These are phyloP conservation scores for Aureobasidium sp. DNA, from an alignment of 2,329 filamentous ascomycete species.

Conservation along the genomic window DNA sequence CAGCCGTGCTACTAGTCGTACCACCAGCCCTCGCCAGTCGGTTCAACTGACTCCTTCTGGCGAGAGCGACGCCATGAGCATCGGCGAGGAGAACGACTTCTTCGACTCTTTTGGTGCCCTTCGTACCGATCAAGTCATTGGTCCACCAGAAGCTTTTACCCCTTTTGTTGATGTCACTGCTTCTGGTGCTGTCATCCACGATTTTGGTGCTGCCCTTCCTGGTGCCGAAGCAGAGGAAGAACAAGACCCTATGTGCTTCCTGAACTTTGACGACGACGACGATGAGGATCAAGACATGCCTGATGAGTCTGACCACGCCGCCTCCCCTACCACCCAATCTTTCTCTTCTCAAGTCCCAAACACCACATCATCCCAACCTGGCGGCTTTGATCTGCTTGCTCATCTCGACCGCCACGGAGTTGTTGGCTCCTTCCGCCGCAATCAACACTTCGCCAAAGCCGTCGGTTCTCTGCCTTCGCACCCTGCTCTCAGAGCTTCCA, in stretches of 20 bases:
- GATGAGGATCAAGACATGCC: constrained; percentile 48
- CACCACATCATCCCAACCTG: constrained; percentile 7
- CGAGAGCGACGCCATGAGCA: constrained; percentile 15
- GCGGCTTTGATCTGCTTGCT: constrained; percentile 42
- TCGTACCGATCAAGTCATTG: constrained; percentile 15
- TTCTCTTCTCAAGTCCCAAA: constrained; percentile 46
- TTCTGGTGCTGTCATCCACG: constrained; percentile 14
- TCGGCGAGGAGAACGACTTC: constrained; percentile 4
- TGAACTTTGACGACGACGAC: constrained; percentile 58
- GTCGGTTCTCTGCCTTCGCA: constrained; percentile 50
- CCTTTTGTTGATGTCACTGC: constrained; percentile 16
- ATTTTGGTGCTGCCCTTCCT: constrained; percentile 1
- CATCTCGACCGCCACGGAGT: constrained; percentile 56
- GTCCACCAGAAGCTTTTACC: constrained; percentile 16
- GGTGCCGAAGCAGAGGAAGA: constrained; percentile 39
- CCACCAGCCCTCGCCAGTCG: constrained; percentile 25
- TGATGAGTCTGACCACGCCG: constrained; percentile 28
- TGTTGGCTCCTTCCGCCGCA: constrained; percentile 68
- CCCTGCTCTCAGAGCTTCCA: constrained; percentile 55
- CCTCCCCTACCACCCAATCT: constrained; percentile 35
- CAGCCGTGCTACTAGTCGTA: constrained; percentile 22
- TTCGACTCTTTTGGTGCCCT: constrained; percentile 14
- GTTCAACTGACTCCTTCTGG: constrained; percentile 16
- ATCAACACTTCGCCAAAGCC: constrained; percentile 43
- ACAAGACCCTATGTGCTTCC: constrained; percentile 60